Evolutionary conservation across 805 yeast species (phyloP).

Genomic region (Yarrowia sp.): DNA sequence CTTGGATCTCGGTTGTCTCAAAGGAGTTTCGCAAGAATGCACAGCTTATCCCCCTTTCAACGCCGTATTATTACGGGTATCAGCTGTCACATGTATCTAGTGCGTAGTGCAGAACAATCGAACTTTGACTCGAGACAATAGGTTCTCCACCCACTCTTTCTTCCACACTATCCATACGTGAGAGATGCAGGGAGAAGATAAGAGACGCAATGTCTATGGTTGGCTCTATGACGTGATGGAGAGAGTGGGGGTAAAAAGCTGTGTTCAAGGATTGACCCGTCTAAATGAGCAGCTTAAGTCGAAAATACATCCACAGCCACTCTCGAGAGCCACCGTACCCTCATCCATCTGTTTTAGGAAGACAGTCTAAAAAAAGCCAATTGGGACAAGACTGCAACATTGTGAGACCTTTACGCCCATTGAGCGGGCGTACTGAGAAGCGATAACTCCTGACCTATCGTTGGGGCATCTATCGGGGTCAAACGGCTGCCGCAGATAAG

Average conservation of each 20-base stretch:
- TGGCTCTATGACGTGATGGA: not conserved
- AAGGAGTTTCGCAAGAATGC: not conserved
- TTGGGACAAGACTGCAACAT: not conserved
- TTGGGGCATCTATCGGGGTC: no score
- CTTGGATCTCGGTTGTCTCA: no score
- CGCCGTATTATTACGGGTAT: constrained; percentile 17
- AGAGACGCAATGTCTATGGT: not conserved
- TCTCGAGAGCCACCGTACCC: not conserved
- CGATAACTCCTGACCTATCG: no score
- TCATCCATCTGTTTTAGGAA: not conserved
- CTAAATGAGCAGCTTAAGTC: not conserved
- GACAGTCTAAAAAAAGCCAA: constrained; percentile 12
- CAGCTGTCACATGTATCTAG: constrained; percentile 15
- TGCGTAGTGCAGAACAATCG: constrained; percentile 17
- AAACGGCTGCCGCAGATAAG: constrained; percentile 1
- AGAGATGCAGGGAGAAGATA: constrained; percentile 18
- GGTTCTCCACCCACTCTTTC: constrained; percentile 20
- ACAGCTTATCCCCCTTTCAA: not conserved
- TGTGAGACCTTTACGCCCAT: not conserved
- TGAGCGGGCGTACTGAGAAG: no score
- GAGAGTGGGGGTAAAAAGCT: not conserved
- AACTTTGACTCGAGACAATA: constrained; percentile 12
- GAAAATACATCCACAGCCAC: not conserved
- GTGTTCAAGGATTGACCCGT: not conserved
- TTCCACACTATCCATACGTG: not conserved